These are phyloP conservation scores for Agroathelia rolfsii DNA, from an alignment of 1,284 basidiomycete species.

Conservation along the genomic window DNA sequence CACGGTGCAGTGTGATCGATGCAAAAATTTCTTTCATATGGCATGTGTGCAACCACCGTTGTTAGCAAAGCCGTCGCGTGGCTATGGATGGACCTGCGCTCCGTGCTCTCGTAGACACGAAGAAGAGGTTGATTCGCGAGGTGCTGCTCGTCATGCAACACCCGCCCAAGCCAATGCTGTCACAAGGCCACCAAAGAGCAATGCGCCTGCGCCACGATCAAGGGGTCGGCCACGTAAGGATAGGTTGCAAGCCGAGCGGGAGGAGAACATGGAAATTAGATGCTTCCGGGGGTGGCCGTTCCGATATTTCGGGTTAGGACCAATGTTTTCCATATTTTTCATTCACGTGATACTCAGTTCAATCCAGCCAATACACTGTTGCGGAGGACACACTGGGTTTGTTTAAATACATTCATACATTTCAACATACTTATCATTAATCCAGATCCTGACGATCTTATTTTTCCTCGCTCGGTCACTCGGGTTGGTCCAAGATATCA, in stretches of 20 bases:
- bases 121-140: conserved; percentile 75
- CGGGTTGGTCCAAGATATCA: conserved; percentile 85
- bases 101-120: conserved; percentile 85
- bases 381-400: conserved; percentile 88
- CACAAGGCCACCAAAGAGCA: conserved; percentile 54
- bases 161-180: conserved; percentile 29
- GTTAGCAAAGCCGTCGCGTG: conserved; percentile 90
- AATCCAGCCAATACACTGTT: conserved; percentile 70
- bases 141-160: conserved; percentile 46
- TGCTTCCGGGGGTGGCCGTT: conserved; percentile 94
- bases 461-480: conserved; percentile 86
- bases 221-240: conserved; percentile 70
- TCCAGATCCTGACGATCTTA: conserved; percentile 85
- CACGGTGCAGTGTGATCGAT: conserved; percentile 88
- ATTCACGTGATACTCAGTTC: no score
- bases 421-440: no score
- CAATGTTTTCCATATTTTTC: no score
- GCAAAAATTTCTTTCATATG: conserved; percentile 95
- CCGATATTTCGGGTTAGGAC: conserved; percentile 84
- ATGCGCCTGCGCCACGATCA: conserved; percentile 54
- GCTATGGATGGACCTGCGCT: conserved; percentile 96
- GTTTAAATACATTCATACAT: no score
- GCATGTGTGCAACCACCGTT: conserved; percentile 87
- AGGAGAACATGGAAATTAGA: conserved; percentile 68
- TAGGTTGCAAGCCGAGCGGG: conserved; percentile 53